Conservation (phyloP, 352 stramenopile genomes). For the Thalassiosira exigua region DNA sequence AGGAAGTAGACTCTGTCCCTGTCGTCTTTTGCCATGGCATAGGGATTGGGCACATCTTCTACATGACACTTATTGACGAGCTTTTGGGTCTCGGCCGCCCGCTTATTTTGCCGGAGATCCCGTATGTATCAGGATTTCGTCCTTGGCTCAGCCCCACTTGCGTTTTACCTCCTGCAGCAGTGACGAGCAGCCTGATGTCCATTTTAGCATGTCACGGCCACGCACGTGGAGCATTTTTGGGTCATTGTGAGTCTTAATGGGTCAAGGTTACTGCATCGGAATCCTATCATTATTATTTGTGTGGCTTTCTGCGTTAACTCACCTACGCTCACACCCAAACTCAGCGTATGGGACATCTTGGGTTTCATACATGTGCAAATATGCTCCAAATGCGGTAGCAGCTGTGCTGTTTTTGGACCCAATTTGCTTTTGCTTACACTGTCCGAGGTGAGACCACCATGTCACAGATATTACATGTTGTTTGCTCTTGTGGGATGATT, state of each 20-base stretch:
- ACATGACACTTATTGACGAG: conserved; percentile 77
- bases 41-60: conserved; percentile 78
- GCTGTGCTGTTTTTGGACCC: conserved; percentile 83
- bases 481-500: background rate
- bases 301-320: background rate
- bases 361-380: conserved; percentile 81
- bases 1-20: conserved; percentile 57
- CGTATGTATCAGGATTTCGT: conserved; percentile 76
- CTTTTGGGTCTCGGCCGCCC: conserved; percentile 67
- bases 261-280: background rate
- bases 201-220: conserved; percentile 80
- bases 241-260: conserved; percentile 51
- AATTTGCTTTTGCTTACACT: conserved; percentile 84
- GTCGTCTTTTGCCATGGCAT: conserved; percentile 86
- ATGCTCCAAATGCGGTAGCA: conserved; percentile 65
- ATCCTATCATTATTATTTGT: too few species aligned
- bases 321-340: background rate
- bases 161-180: conserved; percentile 72
- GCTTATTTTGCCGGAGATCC: conserved; percentile 80
- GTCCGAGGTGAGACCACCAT: conserved; percentile 35
- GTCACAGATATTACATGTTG: too few species aligned
- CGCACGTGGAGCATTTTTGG: conserved; percentile 69
- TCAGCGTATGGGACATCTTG: conserved; percentile 72
- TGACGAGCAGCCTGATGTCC: conserved; percentile 73
- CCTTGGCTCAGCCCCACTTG: conserved; percentile 73